Percentiles rank a stretch among this genome's conserved stretches.
Evolutionary conservation across 2,329 filamentous ascomycete species (phyloP).

Genomic region (Fusarium nisikadoi): DNA sequence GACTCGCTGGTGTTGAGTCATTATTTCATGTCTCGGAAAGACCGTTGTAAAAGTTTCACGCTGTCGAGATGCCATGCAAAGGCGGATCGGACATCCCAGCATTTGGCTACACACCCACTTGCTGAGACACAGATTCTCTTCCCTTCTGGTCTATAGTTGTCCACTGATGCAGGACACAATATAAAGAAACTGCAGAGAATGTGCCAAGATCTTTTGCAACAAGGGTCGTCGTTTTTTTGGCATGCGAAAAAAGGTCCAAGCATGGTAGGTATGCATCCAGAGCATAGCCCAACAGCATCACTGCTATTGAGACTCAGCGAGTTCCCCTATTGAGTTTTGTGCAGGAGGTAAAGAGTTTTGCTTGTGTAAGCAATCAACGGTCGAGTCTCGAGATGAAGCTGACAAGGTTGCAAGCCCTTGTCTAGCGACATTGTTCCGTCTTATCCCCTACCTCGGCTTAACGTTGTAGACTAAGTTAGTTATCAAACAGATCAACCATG

Average conservation of each 20-base stretch:
- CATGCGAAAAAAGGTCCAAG: not conserved
- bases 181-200: constrained; percentile 2
- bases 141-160: not conserved
- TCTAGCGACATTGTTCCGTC: constrained; percentile 9
- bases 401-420: constrained; percentile 32
- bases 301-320: not conserved
- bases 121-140: not conserved
- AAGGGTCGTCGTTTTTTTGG: not conserved
- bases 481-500: constrained; percentile 8
- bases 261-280: not conserved
- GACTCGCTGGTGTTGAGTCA: constrained; percentile 2
- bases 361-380: constrained; percentile 18
- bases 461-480: not conserved
- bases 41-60: not conserved
- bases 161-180: not conserved
- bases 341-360: constrained; percentile 9
- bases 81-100: constrained; percentile 8
- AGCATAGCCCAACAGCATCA: not conserved
- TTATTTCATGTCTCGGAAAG: constrained; percentile 1
- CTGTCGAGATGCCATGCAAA: constrained; percentile 6
- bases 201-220: not conserved
- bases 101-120: not conserved
- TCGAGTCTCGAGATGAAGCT: constrained; percentile 6
- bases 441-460: constrained; percentile 22
- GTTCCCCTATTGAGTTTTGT: constrained; percentile 6